Conservation (phyloP, 1,284 basidiomycete species). For the Tilletia indica region DNA sequence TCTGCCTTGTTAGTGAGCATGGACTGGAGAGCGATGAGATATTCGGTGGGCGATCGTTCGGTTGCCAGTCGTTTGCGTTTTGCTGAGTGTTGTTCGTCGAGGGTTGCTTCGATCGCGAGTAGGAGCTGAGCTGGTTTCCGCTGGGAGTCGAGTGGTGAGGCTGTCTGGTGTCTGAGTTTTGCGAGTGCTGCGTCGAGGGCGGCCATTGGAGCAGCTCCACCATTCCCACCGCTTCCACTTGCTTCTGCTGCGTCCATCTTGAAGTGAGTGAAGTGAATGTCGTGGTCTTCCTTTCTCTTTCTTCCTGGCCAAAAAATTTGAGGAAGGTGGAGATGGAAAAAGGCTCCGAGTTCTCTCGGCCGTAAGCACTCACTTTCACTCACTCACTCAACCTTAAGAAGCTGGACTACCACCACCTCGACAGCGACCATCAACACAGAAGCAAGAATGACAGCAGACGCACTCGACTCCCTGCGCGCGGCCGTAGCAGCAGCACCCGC, state of each 20-base stretch:
- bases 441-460: neutral
- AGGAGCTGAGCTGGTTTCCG: constrained; percentile 86
- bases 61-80: constrained; percentile 18
- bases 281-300: no score
- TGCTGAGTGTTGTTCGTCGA: constrained; percentile 71
- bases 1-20: constrained; percentile 29
- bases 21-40: constrained; percentile 49
- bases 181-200: constrained; percentile 45
- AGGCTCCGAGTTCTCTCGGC: neutral
- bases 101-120: constrained; percentile 80
- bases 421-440: neutral
- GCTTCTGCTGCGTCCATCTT: neutral
- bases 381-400: neutral
- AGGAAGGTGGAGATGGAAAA: neutral
- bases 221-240: no score
- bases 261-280: neutral
- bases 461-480: constrained; percentile 16
- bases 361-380: no score
- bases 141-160: constrained; percentile 79
- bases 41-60: constrained; percentile 38
- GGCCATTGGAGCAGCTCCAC: constrained; percentile 14
- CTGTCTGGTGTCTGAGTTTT: constrained; percentile 84
- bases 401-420: neutral
- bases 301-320: neutral
- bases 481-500: constrained; percentile 18